Percentiles rank a stretch among this genome's conserved stretches.
These are phyloP conservation scores for Lactarius trivialis DNA, from an alignment of 768 basidiomycete genomes.

Conservation along the genomic window DNA sequence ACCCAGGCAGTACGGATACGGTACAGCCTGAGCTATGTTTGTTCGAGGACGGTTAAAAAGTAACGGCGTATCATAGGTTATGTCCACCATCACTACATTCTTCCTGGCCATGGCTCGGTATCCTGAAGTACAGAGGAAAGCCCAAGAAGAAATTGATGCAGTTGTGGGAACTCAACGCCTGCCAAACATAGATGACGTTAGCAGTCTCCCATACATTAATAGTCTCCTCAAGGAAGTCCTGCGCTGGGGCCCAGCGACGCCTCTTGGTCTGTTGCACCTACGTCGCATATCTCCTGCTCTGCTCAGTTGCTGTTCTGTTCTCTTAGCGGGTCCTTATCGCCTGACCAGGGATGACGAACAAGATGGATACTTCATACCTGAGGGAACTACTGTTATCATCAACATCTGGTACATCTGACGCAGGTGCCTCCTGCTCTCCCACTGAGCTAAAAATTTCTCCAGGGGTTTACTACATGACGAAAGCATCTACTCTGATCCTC, in stretches of 20 bases:
- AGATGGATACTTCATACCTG: conserved; percentile 22
- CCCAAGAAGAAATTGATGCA: conserved; percentile 26
- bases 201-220: conserved; percentile 28
- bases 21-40: background rate
- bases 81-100: background rate
- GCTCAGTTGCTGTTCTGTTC: background rate
- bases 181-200: conserved; percentile 27
- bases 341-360: conserved; percentile 13
- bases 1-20: conserved; percentile 8
- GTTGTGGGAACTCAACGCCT: conserved; percentile 26
- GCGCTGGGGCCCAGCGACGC: conserved; percentile 6
- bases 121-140: conserved; percentile 22
- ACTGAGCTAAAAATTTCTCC: background rate
- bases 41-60: no score
- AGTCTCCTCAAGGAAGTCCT: conserved; percentile 26
- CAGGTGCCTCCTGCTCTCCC: background rate
- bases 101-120: conserved; percentile 16
- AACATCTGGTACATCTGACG: conserved; percentile 13
- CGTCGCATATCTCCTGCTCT: background rate
- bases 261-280: background rate
- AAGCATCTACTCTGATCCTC: conserved; percentile 30
- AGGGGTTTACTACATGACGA: conserved; percentile 33
- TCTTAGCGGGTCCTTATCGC: conserved; percentile 5
- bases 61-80: background rate
- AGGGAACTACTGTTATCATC: conserved; percentile 17